Conservation (phyloP, 768 basidiomycete genomes). For the Lyophyllum shimeji region DNA sequence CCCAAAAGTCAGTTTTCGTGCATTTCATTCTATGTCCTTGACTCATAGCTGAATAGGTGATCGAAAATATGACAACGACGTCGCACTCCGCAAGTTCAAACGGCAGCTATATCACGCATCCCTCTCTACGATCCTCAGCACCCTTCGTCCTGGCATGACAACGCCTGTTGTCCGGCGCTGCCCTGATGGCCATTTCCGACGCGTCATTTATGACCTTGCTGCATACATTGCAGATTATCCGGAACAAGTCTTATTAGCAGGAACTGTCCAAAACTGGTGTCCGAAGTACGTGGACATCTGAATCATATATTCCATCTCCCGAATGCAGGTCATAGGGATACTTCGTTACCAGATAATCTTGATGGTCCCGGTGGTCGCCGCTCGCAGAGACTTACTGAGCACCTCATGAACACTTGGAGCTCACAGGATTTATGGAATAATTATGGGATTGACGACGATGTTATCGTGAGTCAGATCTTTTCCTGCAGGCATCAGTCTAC, state of each 20-base stretch:
- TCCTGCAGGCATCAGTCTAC: not conserved
- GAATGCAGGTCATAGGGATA: constrained; percentile 6
- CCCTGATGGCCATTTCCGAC: constrained; percentile 22
- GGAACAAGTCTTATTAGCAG: constrained; percentile 22
- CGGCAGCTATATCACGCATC: constrained; percentile 21
- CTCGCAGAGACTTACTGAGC: constrained; percentile 12
- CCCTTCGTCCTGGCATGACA: not conserved
- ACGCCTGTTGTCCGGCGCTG: not conserved
- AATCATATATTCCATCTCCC: not conserved
- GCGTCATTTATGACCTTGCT: constrained; percentile 24
- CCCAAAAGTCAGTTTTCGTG: constrained; percentile 22
- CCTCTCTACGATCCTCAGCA: not conserved
- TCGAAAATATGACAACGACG: not conserved
- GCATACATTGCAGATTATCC: constrained; percentile 29
- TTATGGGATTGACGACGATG: constrained; percentile 26
- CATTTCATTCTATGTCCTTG: not conserved
- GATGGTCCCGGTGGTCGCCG: not conserved
- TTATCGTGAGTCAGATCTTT: constrained; percentile 18
- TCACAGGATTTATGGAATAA: constrained; percentile 22
- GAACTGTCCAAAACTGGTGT: constrained; percentile 26
- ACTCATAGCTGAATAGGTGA: not conserved
- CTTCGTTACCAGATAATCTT: constrained; percentile 1
- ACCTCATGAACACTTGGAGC: constrained; percentile 14
- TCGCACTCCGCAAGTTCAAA: constrained; percentile 7
- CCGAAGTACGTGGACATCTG: constrained; percentile 17